Percentiles rank a stretch among this genome's conserved stretches.
Evolutionary conservation across 257 asterid species (phyloP).

Genomic region (Capsicum rhomboideum): DNA sequence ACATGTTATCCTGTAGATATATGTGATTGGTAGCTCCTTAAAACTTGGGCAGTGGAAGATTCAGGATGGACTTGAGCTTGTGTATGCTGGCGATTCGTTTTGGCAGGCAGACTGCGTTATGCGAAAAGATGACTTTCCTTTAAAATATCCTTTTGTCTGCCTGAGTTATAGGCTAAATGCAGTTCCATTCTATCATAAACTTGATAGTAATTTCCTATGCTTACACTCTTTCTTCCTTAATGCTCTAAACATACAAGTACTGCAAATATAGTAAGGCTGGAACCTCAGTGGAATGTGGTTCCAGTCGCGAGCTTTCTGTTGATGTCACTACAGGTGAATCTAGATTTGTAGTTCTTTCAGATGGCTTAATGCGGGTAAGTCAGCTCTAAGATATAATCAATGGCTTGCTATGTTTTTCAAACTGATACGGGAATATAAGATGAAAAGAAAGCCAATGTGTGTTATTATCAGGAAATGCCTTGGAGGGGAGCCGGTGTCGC

Average conservation of each 20-base stretch:
- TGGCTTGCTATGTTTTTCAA: background rate
- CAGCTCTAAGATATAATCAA: background rate
- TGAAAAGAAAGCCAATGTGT: background rate
- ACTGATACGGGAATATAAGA: background rate
- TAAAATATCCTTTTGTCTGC: constrained; percentile 72
- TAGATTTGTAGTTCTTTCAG: constrained; percentile 58
- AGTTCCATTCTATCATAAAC: constrained; percentile 2
- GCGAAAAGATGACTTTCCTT: constrained; percentile 73
- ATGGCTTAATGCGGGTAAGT: constrained; percentile 93
- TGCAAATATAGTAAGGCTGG: constrained; percentile 48
- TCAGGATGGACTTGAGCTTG: constrained; percentile 55
- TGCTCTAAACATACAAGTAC: constrained; percentile 65
- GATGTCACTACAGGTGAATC: constrained; percentile 60
- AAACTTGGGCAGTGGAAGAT: constrained; percentile 83
- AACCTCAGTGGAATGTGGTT: constrained; percentile 59
- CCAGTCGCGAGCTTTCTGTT: constrained; percentile 55
- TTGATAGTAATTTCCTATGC: background rate
- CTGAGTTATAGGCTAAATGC: constrained; percentile 1
- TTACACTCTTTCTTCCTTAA: constrained; percentile 33
- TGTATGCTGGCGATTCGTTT: constrained; percentile 63
- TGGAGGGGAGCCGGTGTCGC: constrained; percentile 99
- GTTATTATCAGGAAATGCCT: constrained; percentile 64
- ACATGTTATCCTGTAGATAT: constrained; percentile 34
- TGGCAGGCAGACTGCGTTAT: constrained; percentile 72
- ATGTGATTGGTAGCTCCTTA: constrained; percentile 67